These are phyloP conservation scores for Scheffersomyces quercinus DNA, from an alignment of 1,139 yeast genomes.

Conservation along the genomic window DNA sequence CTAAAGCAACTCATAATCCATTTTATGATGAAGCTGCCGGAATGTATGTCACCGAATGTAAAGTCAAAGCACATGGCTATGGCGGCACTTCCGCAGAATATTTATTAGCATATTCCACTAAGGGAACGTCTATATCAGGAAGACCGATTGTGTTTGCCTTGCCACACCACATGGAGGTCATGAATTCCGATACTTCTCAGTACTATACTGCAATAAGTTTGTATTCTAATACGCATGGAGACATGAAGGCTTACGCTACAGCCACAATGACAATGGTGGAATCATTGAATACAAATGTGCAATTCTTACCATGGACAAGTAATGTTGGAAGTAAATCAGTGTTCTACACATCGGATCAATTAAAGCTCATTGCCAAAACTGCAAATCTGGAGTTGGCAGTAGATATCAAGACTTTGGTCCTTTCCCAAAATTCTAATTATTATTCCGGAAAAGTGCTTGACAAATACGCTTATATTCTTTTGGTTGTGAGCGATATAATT, in stretches of 20 bases:
- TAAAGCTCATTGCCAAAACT: conserved; percentile 50
- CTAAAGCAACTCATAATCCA: conserved; percentile 18
- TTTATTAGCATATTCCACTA: conserved; percentile 48
- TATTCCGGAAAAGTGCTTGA: conserved; percentile 71
- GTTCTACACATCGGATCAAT: conserved; percentile 51
- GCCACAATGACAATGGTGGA: conserved; percentile 52
- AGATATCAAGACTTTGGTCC: conserved; percentile 53
- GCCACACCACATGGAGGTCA: conserved; percentile 64
- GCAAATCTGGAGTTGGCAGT: conserved; percentile 61
- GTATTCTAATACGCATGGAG: conserved; percentile 65
- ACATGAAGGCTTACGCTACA: conserved; percentile 57
- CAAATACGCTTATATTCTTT: conserved; percentile 70
- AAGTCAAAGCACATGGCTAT: conserved; percentile 23
- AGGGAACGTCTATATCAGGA: conserved; percentile 54
- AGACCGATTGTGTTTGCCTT: conserved; percentile 59
- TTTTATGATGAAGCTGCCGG: conserved; percentile 34
- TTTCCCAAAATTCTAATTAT: conserved; percentile 55
- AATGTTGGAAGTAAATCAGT: conserved; percentile 16
- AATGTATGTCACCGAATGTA: conserved; percentile 28
- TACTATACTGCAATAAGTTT: conserved; percentile 49
- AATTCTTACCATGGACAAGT: conserved; percentile 61
- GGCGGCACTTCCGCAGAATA: conserved; percentile 44
- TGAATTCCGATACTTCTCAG: conserved; percentile 33
- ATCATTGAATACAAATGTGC: conserved; percentile 47
- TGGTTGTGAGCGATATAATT: conserved; percentile 62